These are phyloP conservation scores for Metschnikowia similis DNA, from an alignment of 805 yeast species.

Conservation along the genomic window DNA sequence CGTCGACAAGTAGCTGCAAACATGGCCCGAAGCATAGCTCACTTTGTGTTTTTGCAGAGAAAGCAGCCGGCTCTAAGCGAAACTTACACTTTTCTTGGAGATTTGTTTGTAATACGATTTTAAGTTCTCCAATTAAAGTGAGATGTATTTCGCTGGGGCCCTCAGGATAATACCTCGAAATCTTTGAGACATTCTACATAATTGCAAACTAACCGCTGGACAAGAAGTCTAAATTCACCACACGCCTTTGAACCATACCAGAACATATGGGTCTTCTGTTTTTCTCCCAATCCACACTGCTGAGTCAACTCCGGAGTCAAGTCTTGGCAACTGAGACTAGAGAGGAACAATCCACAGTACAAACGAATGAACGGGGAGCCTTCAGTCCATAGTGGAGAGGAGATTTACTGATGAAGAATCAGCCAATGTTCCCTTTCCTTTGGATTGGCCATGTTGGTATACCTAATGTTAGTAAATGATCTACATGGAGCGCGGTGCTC, in stretches of 20 bases:
- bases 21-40: not conserved
- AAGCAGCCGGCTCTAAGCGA: not conserved
- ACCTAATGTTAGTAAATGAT: not conserved
- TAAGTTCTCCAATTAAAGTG: not conserved
- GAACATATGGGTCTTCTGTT: not conserved
- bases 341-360: no score
- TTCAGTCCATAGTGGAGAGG: no score
- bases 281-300: no score
- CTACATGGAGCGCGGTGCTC: not conserved
- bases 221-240: not conserved
- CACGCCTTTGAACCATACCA: not conserved
- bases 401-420: no score
- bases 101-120: not conserved
- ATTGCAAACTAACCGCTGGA: not conserved
- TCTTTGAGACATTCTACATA: not conserved
- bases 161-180: not conserved
- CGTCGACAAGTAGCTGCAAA: conserved; percentile 1
- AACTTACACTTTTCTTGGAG: not conserved
- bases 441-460: no score
- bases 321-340: no score
- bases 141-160: not conserved
- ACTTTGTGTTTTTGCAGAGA: not conserved
- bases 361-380: no score
- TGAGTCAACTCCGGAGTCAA: no score
- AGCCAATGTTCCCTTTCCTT: no score